Percentiles rank a stretch among this genome's conserved stretches.
Conservation (phyloP, 331 rosid species). For the Malus hybrid region DNA sequence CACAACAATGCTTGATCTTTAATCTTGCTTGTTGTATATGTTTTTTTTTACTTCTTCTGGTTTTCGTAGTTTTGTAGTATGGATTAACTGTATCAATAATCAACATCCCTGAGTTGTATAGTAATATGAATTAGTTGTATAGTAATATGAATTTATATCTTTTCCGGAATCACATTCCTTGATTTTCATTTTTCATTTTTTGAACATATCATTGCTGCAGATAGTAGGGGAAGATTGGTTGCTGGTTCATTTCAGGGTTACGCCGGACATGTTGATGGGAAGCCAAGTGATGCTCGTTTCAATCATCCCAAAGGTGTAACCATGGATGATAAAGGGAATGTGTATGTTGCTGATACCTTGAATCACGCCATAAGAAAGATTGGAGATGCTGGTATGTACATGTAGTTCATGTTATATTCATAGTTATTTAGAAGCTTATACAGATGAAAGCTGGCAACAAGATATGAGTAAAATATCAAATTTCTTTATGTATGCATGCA, state of each 20-base stretch:
- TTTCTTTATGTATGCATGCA: not conserved
- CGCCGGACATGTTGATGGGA: constrained; percentile 90
- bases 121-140: not conserved
- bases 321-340: constrained; percentile 90
- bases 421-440: constrained; percentile 12
- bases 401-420: not conserved
- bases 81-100: not conserved
- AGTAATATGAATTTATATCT: not conserved
- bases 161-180: not conserved
- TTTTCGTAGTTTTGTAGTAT: no score
- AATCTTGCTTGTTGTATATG: no score
- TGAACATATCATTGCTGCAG: constrained; percentile 40
- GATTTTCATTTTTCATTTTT: not conserved
- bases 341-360: constrained; percentile 91
- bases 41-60: no score
- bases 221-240: constrained; percentile 92
- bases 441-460: not conserved
- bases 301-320: constrained; percentile 92
- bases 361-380: constrained; percentile 93
- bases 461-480: not conserved
- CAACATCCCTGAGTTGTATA: not conserved
- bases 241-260: constrained; percentile 95
- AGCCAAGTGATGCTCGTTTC: constrained; percentile 89
- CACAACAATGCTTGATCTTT: no score
- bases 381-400: constrained; percentile 69